phyloP scores from a whole-genome alignment of 2,329 filamentous ascomycete genomes.

The Xylaria sp. region DNA sequence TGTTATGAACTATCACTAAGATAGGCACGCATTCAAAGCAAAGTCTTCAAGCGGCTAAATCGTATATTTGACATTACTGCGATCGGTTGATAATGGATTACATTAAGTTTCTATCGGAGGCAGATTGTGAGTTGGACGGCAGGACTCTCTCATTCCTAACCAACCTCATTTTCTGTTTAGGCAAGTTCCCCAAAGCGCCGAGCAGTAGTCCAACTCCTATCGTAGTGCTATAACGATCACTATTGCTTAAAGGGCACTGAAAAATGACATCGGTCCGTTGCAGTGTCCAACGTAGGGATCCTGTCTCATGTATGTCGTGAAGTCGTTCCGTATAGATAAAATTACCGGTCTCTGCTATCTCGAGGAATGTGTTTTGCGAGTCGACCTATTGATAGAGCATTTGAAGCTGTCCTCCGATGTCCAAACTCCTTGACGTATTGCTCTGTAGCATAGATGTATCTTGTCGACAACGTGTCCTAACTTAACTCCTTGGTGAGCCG shows the following conservation, averaged over 20 bases:
- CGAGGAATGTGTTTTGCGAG: background rate
- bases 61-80: background rate
- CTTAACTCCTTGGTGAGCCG: background rate
- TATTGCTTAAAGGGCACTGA: constrained; percentile 5
- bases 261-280: constrained; percentile 1
- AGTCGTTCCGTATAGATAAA: background rate
- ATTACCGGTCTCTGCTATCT: background rate
- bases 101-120: constrained; percentile 26
- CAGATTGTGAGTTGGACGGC: background rate
- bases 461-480: background rate
- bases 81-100: constrained; percentile 23
- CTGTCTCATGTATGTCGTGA: background rate
- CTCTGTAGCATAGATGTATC: constrained; percentile 4
- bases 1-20: background rate
- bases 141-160: background rate
- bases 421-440: background rate
- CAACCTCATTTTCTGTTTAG: background rate
- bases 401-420: background rate
- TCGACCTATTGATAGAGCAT: constrained; percentile 1
- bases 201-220: background rate
- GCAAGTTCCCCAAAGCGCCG: background rate
- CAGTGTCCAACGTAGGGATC: constrained; percentile 1
- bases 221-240: background rate
- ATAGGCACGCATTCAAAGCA: background rate
- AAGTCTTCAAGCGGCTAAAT: background rate